A percentile compares a stretch with the other conserved stretches of the same genome.
Evolutionary conservation across 176 grass and related monocot species (phyloP).

Genomic region (Carex kokanica): DNA sequence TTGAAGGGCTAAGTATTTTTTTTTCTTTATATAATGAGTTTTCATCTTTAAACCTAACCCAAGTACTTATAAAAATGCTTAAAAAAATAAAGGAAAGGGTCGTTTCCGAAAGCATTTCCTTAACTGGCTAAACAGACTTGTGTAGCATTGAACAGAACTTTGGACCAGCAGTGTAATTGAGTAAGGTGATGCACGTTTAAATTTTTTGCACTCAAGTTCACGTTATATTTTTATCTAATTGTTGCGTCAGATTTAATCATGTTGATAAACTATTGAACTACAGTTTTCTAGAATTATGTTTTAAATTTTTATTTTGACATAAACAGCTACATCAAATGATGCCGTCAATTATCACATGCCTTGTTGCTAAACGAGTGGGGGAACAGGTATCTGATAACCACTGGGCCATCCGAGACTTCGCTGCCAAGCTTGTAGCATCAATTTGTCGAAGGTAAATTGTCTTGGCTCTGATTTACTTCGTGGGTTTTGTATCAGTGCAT

Average conservation of each 20-base stretch:
- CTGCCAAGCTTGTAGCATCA: slow-evolving; percentile 79
- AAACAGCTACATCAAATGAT: slow-evolving; percentile 90
- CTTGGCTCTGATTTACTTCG: slow-evolving; percentile 2
- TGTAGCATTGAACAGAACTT: neutral
- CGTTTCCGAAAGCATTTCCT: no score
- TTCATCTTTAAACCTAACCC: neutral
- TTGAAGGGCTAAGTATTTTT: neutral
- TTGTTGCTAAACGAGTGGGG: slow-evolving; percentile 81
- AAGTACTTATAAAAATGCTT: neutral
- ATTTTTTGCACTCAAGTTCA: neutral
- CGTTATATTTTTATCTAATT: neutral
- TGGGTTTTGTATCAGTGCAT: neutral
- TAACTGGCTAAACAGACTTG: neutral
- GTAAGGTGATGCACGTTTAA: neutral
- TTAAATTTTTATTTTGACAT: slow-evolving; percentile 15
- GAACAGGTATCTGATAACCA: slow-evolving; percentile 77
- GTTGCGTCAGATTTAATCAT: neutral
- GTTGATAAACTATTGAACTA: neutral
- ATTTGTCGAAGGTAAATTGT: slow-evolving; percentile 66
- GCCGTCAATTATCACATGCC: slow-evolving; percentile 81
- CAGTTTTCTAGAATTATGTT: neutral
- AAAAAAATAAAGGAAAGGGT: no score
- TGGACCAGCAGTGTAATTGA: neutral
- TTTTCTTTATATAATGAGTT: neutral
- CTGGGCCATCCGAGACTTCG: slow-evolving; percentile 88